phyloP scores from a whole-genome alignment of 352 stramenopile genomes.

The Globisporangium alternatum region DNA sequence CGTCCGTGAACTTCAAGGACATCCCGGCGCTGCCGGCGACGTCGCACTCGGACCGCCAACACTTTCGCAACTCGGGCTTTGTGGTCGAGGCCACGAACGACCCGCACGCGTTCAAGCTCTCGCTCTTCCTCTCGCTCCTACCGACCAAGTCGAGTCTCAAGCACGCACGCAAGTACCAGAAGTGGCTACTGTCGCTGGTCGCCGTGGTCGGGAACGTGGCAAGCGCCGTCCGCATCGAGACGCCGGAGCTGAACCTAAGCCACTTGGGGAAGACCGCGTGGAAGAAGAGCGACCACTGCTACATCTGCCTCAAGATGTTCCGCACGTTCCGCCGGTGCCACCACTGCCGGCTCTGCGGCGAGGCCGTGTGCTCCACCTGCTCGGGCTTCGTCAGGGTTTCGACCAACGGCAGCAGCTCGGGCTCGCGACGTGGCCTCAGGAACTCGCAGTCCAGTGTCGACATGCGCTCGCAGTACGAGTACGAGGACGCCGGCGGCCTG shows the following conservation, averaged over 20 bases:
- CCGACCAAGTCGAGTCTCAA: constrained; percentile 43
- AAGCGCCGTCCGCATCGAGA: constrained; percentile 24
- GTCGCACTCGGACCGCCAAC: constrained; percentile 42
- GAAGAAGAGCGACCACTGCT: constrained; percentile 63
- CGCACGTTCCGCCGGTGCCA: constrained; percentile 61
- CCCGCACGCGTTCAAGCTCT: constrained; percentile 42
- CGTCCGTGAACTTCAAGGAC: constrained; percentile 66
- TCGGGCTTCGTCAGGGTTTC: constrained; percentile 42
- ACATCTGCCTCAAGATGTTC: constrained; percentile 59
- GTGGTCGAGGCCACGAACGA: constrained; percentile 50
- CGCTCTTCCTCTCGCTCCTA: constrained; percentile 57
- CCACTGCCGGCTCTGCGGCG: constrained; percentile 69
- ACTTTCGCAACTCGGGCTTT: constrained; percentile 64
- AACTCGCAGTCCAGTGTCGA: constrained; percentile 19
- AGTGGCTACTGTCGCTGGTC: constrained; percentile 52
- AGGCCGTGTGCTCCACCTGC: constrained; percentile 62
- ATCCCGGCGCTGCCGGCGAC: constrained; percentile 47
- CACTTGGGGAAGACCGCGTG: constrained; percentile 38
- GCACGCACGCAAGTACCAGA: constrained; percentile 46
- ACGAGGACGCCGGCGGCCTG: not conserved
- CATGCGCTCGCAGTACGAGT: constrained; percentile 15
- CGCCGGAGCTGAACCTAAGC: constrained; percentile 20
- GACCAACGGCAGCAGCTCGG: not conserved
- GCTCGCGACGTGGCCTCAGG: constrained; percentile 1
- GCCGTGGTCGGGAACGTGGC: constrained; percentile 31